Conservation (phyloP, 1,284 basidiomycete species). For the Golubevia pallescens region DNA sequence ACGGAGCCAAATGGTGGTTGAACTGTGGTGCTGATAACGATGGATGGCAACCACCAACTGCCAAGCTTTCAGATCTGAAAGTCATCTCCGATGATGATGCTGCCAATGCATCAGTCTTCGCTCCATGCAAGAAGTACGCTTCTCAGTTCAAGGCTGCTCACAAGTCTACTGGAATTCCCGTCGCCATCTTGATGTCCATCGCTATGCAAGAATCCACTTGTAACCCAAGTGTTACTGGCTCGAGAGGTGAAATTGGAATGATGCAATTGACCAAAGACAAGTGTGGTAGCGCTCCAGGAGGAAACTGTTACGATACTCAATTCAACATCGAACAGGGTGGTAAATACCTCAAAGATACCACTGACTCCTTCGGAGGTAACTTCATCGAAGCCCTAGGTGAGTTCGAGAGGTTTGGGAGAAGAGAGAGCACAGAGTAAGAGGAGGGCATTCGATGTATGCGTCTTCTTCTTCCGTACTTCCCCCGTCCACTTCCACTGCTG, state of each 20-base stretch:
- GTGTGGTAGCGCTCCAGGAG: not conserved
- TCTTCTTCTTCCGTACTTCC: too few relatives aligned
- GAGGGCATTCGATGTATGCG: too few relatives aligned
- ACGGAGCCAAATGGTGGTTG: constrained; percentile 39
- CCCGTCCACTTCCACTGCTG: too few relatives aligned
- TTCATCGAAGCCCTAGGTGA: constrained; percentile 6
- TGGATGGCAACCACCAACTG: constrained; percentile 38
- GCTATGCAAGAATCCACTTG: constrained; percentile 3
- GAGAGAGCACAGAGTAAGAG: too few relatives aligned
- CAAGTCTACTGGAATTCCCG: not conserved
- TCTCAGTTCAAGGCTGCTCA: not conserved
- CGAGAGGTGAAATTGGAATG: not conserved
- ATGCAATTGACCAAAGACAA: constrained; percentile 1
- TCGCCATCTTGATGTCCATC: not conserved
- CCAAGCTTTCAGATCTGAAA: constrained; percentile 31
- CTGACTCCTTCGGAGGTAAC: not conserved
- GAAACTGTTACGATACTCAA: not conserved
- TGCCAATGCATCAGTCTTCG: constrained; percentile 4
- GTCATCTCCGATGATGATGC: constrained; percentile 23
- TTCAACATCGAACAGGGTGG: constrained; percentile 1
- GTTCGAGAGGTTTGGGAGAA: too few relatives aligned
- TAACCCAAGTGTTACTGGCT: not conserved
- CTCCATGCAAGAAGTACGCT: not conserved
- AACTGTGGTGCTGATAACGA: constrained; percentile 36
- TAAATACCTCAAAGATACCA: not conserved